Evolutionary conservation across 352 stramenopile genomes (phyloP).

Genomic region (Phytophthora pistaciae): DNA sequence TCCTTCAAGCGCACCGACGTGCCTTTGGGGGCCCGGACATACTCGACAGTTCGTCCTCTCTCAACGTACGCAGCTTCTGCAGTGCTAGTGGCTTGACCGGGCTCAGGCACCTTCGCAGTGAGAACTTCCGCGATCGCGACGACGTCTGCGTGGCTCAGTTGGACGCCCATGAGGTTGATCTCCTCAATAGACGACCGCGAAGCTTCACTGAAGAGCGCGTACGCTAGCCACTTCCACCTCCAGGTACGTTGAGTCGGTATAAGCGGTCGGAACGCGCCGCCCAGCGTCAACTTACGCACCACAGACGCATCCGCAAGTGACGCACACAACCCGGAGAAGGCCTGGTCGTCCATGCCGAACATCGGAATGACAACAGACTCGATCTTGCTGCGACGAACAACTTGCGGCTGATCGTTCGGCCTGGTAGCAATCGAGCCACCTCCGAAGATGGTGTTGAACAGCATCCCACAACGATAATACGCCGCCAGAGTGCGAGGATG

Average conservation of each 20-base stretch:
- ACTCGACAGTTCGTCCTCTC: conserved; percentile 8
- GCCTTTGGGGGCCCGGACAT: conserved; percentile 20
- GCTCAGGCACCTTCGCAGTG: conserved; percentile 26
- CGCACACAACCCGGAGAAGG: conserved; percentile 30
- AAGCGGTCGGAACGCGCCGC: conserved; percentile 28
- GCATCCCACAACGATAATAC: conserved; percentile 22
- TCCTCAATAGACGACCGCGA: conserved; percentile 40
- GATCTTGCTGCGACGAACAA: conserved; percentile 18
- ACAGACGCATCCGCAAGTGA: conserved; percentile 23
- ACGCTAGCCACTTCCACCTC: conserved; percentile 40
- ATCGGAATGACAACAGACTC: conserved; percentile 39
- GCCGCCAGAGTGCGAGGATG: conserved; percentile 15
- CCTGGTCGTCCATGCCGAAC: conserved; percentile 36
- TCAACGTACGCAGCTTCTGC: conserved; percentile 21
- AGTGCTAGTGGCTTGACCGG: conserved; percentile 4
- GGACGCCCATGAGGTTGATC: conserved; percentile 30
- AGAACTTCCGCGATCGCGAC: conserved; percentile 32
- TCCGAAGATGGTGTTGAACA: conserved; percentile 39
- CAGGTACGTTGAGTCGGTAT: conserved; percentile 26
- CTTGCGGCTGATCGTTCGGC: conserved; percentile 17
- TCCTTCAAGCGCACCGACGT: conserved; percentile 23
- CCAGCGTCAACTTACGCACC: conserved; percentile 29
- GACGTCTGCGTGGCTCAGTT: conserved; percentile 25
- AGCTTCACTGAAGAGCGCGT: conserved; percentile 31
- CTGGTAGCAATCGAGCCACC: conserved; percentile 22